phyloP scores from a whole-genome alignment of 2,329 filamentous ascomycete genomes.

The Colletotrichum sp. region DNA sequence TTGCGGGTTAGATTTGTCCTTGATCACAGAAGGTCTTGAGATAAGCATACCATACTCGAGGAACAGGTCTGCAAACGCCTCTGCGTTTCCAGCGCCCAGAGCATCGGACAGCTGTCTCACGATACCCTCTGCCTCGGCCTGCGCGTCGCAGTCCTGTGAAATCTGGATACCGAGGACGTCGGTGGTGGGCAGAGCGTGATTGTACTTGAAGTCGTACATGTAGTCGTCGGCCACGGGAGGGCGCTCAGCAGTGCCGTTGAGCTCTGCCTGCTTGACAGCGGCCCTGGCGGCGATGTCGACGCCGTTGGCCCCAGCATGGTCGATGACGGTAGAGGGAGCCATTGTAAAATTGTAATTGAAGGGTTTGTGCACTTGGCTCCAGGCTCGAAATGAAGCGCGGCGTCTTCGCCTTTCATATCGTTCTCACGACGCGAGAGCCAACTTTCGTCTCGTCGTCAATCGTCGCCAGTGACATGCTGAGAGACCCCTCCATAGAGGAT shows the following conservation, averaged over 20 bases:
- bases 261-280: not conserved
- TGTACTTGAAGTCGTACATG: not conserved
- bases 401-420: not conserved
- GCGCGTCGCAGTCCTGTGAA: not conserved
- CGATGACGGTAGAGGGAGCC: not conserved
- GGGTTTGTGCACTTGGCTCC: not conserved
- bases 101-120: not conserved
- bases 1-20: rapidly evolving
- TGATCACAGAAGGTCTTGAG: rapidly evolving
- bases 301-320: not conserved
- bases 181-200: not conserved
- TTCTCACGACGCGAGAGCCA: not conserved
- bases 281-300: not conserved
- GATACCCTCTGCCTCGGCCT: not conserved
- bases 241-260: not conserved
- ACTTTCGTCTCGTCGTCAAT: not conserved
- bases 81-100: not conserved
- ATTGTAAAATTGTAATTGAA: not conserved
- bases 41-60: not conserved
- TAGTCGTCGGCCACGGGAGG: not conserved
- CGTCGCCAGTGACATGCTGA: not conserved
- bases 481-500: not conserved
- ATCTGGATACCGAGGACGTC: not conserved
- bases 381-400: not conserved
- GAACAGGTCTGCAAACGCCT: not conserved